Evolutionary conservation across 78 protist species (phyloP), one percentile per base, ranked within the genome.

Genomic region (Chrysochromulina parva): DNA sequence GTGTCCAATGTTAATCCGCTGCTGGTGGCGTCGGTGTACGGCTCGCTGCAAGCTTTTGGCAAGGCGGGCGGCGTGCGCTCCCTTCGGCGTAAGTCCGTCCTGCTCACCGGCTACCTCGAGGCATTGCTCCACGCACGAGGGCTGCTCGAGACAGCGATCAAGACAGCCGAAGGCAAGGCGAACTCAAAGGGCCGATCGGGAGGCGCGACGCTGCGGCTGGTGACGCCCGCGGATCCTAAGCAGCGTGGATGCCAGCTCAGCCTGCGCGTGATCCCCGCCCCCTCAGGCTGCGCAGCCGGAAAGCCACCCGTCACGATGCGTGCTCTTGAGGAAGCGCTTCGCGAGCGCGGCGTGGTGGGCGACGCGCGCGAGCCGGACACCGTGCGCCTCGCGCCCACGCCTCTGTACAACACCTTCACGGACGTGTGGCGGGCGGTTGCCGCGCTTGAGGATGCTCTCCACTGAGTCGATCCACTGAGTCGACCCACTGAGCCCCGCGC

Each of bases 341-440:
- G 11, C 66, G 17, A 1, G 52, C 3, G 20, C n/a, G 97, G 98
- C 60, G 92, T 96, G 26, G 59, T 95, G 19, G 71, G 88, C 71
- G 99, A 97, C 66, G 71, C 90, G 26, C 82, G 87, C 52, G 55
- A 50, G 69, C 95, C 96, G 47, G 71, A 85, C 82, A 90, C 89
- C 88, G 90, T 97, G 19, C 92, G 99, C 69, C 90, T 96, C 1
- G 93, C 99, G 7, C 99, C 99, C 7, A 88, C 81, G n/a, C 97
- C 99, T 24, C 90, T 96, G n/a, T 97, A 97, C 94, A 95, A 94
- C 88, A 53, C 90, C 48, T 97, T 94, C 59, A 74, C 57, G 24
- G 98, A 97, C 82, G 96, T 94, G 7, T 26, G 7, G 57, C 59
- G 16, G 24, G 94, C 95, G 48, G 95, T 96, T 53, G 38, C 58